A percentile compares a stretch with the other conserved stretches of the same genome.
These are phyloP conservation scores for Lumnitzera racemosa DNA, from an alignment of 345 rosid species.

Conservation along the genomic window DNA sequence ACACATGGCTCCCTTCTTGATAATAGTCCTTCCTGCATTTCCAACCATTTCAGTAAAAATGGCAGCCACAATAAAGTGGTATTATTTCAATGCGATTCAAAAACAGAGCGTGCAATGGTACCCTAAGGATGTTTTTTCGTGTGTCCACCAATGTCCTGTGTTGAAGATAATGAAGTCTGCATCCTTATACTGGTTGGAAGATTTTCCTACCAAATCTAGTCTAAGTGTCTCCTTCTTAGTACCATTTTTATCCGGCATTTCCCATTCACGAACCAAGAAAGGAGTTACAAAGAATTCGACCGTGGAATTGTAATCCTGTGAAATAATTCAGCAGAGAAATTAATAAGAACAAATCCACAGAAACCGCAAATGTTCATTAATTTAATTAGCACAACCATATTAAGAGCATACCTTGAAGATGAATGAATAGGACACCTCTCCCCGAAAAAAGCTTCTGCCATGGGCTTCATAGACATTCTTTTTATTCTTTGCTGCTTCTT, in stretches of 20 bases:
- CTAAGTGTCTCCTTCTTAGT: constrained; percentile 69
- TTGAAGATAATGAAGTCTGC: constrained; percentile 83
- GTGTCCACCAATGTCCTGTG: constrained; percentile 99
- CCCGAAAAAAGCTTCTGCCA: constrained; percentile 57
- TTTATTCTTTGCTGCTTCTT: constrained; percentile 39
- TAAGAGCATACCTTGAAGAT: constrained; percentile 56
- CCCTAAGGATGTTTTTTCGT: constrained; percentile 94
- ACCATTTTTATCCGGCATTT: constrained; percentile 47
- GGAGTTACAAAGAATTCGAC: constrained; percentile 89
- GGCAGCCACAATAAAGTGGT: neutral
- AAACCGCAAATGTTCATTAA: neutral
- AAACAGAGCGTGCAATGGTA: constrained; percentile 10
- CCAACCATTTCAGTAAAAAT: neutral
- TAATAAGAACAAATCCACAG: neutral
- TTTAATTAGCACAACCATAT: neutral
- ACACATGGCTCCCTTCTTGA: constrained; percentile 85
- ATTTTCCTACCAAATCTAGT: constrained; percentile 76
- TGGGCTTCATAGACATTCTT: constrained; percentile 59
- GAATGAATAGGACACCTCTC: constrained; percentile 67
- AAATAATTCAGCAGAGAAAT: constrained; percentile 8
- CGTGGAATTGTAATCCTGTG: constrained; percentile 66
- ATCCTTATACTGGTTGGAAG: constrained; percentile 55
- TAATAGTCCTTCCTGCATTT: constrained; percentile 77
- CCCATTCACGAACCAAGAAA: constrained; percentile 95
- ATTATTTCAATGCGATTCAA: neutral